Conservation (phyloP, 805 yeast species). For the Metschnikowia proteae region DNA sequence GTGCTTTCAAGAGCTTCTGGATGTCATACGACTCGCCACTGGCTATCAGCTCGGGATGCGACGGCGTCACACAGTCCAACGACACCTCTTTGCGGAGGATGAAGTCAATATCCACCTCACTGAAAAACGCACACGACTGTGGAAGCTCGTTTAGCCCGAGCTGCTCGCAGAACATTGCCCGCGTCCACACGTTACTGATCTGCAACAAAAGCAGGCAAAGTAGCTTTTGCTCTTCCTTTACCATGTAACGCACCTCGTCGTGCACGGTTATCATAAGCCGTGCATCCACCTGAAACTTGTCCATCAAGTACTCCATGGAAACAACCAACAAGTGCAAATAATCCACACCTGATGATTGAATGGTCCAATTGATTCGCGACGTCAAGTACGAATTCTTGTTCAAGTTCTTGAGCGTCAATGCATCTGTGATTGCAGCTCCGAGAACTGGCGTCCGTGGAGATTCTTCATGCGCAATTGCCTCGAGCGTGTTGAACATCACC, state of each 20-base stretch:
- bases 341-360: constrained; percentile 97
- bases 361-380: constrained; percentile 94
- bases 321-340: constrained; percentile 81
- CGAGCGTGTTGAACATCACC: constrained; percentile 83
- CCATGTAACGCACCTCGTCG: constrained; percentile 86
- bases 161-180: constrained; percentile 92
- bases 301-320: constrained; percentile 79
- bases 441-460: constrained; percentile 85
- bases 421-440: constrained; percentile 90
- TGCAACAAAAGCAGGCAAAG: constrained; percentile 81
- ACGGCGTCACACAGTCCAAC: constrained; percentile 87
- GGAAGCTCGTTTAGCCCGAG: constrained; percentile 87
- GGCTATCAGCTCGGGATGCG: constrained; percentile 59
- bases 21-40: constrained; percentile 80
- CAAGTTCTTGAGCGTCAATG: constrained; percentile 64
- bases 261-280: constrained; percentile 86
- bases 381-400: constrained; percentile 68
- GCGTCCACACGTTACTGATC: constrained; percentile 89
- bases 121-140: constrained; percentile 92
- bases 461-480: constrained; percentile 77
- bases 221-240: constrained; percentile 67
- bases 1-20: constrained; percentile 42
- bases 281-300: constrained; percentile 64
- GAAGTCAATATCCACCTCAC: constrained; percentile 86
- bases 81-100: constrained; percentile 91